Conservation (phyloP, 1,139 yeast species). For the Taphrina populina region DNA sequence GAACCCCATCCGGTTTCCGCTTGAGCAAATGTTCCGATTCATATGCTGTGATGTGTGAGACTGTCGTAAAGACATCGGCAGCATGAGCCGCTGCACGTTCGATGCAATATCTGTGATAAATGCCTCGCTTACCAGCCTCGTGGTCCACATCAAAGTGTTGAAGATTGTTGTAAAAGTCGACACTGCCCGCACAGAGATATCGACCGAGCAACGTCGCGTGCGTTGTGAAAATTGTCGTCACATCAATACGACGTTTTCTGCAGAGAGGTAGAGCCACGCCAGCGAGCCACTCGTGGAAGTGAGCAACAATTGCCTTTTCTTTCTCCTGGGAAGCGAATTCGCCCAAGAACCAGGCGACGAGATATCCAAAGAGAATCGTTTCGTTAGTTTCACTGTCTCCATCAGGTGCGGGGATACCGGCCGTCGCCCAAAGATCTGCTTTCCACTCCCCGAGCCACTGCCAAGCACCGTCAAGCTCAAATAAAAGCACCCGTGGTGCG, state of each 20-base stretch:
- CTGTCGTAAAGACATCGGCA: conserved; percentile 96
- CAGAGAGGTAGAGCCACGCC: conserved; percentile 94
- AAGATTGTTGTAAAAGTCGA: conserved; percentile 90
- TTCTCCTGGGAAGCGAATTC: conserved; percentile 81
- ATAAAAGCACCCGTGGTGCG: conserved; percentile 86
- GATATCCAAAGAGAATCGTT: conserved; percentile 85
- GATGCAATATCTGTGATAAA: conserved; percentile 93
- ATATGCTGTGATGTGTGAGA: conserved; percentile 91
- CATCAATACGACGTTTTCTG: conserved; percentile 85
- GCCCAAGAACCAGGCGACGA: conserved; percentile 96
- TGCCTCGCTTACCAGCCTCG: conserved; percentile 97
- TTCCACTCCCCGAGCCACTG: conserved; percentile 85
- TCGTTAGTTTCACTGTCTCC: conserved; percentile 86
- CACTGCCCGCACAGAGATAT: conserved; percentile 92
- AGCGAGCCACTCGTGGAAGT: conserved; percentile 97
- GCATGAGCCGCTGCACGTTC: conserved; percentile 96
- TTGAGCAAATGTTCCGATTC: conserved; percentile 91
- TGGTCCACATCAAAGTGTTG: conserved; percentile 92
- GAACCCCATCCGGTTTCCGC: conserved; percentile 94
- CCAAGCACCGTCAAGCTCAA: conserved; percentile 77
- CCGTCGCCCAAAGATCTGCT: conserved; percentile 82
- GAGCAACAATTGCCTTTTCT: conserved; percentile 85
- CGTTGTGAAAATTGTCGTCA: conserved; percentile 93
- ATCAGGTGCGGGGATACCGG: conserved; percentile 91
- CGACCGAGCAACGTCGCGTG: conserved; percentile 95